A percentile compares a stretch with the other conserved stretches of the same genome.
Conservation (phyloP, 2,329 filamentous ascomycete genomes). For the Bipolaris sorokiniana region DNA sequence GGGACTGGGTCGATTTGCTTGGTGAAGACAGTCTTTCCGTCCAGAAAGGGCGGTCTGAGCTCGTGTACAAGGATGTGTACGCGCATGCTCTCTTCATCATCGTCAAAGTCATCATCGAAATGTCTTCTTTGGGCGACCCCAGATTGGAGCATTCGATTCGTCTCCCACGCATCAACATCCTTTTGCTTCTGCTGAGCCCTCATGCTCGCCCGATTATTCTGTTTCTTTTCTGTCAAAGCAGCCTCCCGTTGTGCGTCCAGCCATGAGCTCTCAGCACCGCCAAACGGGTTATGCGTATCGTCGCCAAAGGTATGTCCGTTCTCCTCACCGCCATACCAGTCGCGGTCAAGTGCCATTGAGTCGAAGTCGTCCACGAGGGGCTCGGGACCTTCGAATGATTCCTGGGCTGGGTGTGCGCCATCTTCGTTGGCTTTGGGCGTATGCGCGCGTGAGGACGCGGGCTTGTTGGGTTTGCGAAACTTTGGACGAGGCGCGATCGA, state of each 20-base stretch:
- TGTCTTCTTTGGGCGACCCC: slow-evolving; percentile 91
- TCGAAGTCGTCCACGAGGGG: slow-evolving; percentile 70
- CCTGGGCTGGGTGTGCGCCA: slow-evolving; percentile 56
- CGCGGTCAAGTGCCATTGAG: slow-evolving; percentile 77
- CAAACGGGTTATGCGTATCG: slow-evolving; percentile 91
- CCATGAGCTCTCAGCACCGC: slow-evolving; percentile 72
- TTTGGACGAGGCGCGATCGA: slow-evolving; percentile 59
- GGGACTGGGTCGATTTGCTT: slow-evolving; percentile 96
- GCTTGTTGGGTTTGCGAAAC: slow-evolving; percentile 45
- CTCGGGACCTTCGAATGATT: slow-evolving; percentile 67
- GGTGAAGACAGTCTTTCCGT: slow-evolving; percentile 94
- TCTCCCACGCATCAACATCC: slow-evolving; percentile 98
- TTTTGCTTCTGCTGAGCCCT: slow-evolving; percentile 84
- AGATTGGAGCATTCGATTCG: slow-evolving; percentile 96
- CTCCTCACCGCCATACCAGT: slow-evolving; percentile 92
- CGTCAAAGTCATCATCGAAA: slow-evolving; percentile 79
- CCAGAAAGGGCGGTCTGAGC: slow-evolving; percentile 89
- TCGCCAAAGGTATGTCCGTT: slow-evolving; percentile 86
- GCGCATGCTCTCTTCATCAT: slow-evolving; percentile 87
- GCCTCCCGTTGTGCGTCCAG: slow-evolving; percentile 78
- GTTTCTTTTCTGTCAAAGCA: slow-evolving; percentile 79
- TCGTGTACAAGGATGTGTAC: slow-evolving; percentile 94
- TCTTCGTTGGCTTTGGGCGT: slow-evolving; percentile 42
- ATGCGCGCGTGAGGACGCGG: slow-evolving; percentile 46
- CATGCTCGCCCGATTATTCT: slow-evolving; percentile 71